Conservation (phyloP, 768 basidiomycete genomes). For the Boletus eberwhitei region DNA sequence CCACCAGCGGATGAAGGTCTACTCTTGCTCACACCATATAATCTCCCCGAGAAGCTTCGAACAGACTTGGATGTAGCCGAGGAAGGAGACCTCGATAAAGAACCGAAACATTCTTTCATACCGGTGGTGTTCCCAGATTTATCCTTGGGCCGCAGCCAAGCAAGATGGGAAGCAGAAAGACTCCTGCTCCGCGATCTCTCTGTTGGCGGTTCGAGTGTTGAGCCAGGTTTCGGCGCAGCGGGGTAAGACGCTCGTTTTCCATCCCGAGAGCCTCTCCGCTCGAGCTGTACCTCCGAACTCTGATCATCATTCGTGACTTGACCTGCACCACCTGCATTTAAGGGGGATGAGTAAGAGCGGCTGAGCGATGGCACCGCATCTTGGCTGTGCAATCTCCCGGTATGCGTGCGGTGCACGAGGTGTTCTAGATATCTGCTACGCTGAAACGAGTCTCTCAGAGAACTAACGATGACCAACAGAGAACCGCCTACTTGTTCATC, state of each 20-base stretch:
- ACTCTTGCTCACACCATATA: conserved; percentile 21
- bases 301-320: background rate
- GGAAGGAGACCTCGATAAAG: conserved; percentile 14
- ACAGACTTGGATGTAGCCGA: conserved; percentile 10
- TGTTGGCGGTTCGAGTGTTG: conserved; percentile 12
- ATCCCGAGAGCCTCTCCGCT: conserved; percentile 10
- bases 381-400: conserved; percentile 74
- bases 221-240: background rate
- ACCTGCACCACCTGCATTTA: background rate
- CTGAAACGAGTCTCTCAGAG: conserved; percentile 34
- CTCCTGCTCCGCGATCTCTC: conserved; percentile 44
- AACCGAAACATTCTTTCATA: conserved; percentile 8
- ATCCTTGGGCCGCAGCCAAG: conserved; percentile 48
- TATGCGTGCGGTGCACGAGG: conserved; percentile 65
- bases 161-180: conserved; percentile 56
- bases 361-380: conserved; percentile 54
- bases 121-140: conserved; percentile 7
- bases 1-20: conserved; percentile 13
- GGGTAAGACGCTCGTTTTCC: conserved; percentile 24
- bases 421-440: conserved; percentile 74
- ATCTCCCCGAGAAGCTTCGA: conserved; percentile 21
- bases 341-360: conserved; percentile 33
- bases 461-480: background rate
- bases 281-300: background rate
- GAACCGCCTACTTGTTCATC: conserved; percentile 53